phyloP scores from a whole-genome alignment of 176 grass and related monocot species.

The Triticum urartu region DNA sequence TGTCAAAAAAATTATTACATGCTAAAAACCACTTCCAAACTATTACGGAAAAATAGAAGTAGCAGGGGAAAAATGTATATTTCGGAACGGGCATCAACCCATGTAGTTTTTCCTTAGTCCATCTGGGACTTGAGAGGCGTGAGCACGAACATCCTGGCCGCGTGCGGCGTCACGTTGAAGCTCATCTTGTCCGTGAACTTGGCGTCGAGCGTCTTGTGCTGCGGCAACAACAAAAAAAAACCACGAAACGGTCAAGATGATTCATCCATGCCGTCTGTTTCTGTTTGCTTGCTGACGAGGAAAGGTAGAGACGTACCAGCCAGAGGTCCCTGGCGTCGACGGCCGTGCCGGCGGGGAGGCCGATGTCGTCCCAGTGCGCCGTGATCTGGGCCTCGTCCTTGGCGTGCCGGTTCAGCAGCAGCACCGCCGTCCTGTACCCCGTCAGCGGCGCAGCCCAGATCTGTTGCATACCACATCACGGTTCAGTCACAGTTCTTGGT shows the following conservation, averaged over 20 bases:
- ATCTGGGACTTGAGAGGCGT: constrained; percentile 30
- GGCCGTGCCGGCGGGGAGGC: constrained; percentile 53
- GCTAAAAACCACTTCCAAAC: too few relatives aligned
- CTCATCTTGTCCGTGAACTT: constrained; percentile 52
- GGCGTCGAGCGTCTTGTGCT: constrained; percentile 51
- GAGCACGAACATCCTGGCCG: constrained; percentile 75
- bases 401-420: constrained; percentile 55
- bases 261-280: background rate
- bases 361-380: constrained; percentile 70
- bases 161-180: constrained; percentile 47
- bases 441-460: constrained; percentile 67
- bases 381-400: constrained; percentile 37
- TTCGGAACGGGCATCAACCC: too few relatives aligned
- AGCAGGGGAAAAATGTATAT: too few relatives aligned
- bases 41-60: too few relatives aligned
- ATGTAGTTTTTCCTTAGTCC: background rate
- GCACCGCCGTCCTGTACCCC: constrained; percentile 48
- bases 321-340: constrained; percentile 72
- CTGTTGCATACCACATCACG: background rate
- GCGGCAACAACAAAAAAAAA: background rate
- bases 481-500: background rate
- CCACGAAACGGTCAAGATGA: background rate
- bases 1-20: too few relatives aligned
- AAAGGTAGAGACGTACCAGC: constrained; percentile 40
- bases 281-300: background rate